Evolutionary conservation across 169 alveolate species (phyloP), one percentile per base, ranked within the genome.

Genomic region (Eimeria maxima): DNA sequence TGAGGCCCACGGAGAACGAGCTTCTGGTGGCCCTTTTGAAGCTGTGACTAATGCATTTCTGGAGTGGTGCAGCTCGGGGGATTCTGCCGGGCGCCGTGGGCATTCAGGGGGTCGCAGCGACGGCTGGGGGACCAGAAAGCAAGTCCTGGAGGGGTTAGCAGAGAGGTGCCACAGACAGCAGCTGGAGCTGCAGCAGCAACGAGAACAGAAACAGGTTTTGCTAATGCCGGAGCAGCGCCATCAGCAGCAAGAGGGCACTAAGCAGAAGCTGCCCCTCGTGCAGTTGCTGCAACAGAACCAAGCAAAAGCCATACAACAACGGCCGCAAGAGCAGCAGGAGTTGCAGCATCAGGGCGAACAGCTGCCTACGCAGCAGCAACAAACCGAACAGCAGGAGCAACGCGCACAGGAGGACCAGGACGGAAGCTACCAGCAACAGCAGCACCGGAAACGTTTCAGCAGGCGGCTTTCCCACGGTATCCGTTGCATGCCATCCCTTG

Each of bases 41-140:
- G 73, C 45, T 29, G 74, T 13, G 11, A 44, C 90, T 8, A 81
- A 81, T 55, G 90, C 90, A 20, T 81, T 81, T 55, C 47, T 81
- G 74, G 90, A 81, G 71, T 81, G 90, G 90, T 81, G 90, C 90
- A 81, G 90, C 90, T 7, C 71, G 73, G 90, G 55, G 44, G 73
- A 81, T 10, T 24, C 90, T 4, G 50, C 27, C 11, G 73, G 71
- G 27, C 22, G 33, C n/a, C 90, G 90, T 10, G 74, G 69, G 91
- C 8, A 18, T 55, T 53, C 91, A 53, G 91, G 91, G 91, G 69
- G 74, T 57, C 69, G 69, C 50, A 14, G 73, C 38, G 73, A 83
- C 73, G 73, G 53, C 55, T 83, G 76, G 91, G 73, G 73, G 55
- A n/a, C 91, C 53, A 42, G 91, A 53, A 83, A 14, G 65, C 91